Evolutionary conservation across 2,329 filamentous ascomycete species (phyloP), one percentile per base, ranked within the genome.

Genomic region (Hypoxylon rubiginosum): DNA sequence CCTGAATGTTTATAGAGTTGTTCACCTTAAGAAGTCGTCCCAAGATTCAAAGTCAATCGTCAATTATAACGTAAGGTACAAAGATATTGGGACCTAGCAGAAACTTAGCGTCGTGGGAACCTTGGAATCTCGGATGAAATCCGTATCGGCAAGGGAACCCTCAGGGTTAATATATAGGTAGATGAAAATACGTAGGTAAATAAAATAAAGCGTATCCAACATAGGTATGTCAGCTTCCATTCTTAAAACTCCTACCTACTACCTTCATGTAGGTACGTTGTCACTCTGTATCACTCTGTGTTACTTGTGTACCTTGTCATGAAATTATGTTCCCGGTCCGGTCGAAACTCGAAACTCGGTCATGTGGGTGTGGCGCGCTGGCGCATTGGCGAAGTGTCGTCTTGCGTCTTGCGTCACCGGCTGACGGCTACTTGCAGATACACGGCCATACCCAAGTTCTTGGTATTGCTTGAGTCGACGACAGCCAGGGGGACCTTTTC

Each of bases 391-490:
- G 32, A 39, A 58, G 36, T 15, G 21, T 48, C 10, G 45, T 48
- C 32, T 54, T 53, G 56, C 10, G 45, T 48, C 32, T 54, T 53
- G 56, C 52, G 59, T 61, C 55, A 63, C 64, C 51, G 46, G 41
- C 51, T 43, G 55, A 51, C 64, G 60, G 55, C 52, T 64, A 32
- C 56, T 63, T 61, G 64, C 64, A 67, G 64, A 51, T 48, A 60
- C 48, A 49, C 57, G 5, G 8, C 41, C 24, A 46, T 61, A 58
- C 49, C 53, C 43, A 63, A 43, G 48, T 43, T 36, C 57, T 64
- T 67, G 65, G 64, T 64, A 67, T 64, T 67, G 57, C 60, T 67
- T 62, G 60, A 64, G 43, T 67, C 45, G 45, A 61, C 65, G 52
- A 49, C 59, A 32, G 43, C n/a, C 28, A 39, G 17, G 30, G 7